These are phyloP conservation scores for Tetrapisispora arboricola DNA, from an alignment of 805 yeast genomes.

Conservation along the genomic window DNA sequence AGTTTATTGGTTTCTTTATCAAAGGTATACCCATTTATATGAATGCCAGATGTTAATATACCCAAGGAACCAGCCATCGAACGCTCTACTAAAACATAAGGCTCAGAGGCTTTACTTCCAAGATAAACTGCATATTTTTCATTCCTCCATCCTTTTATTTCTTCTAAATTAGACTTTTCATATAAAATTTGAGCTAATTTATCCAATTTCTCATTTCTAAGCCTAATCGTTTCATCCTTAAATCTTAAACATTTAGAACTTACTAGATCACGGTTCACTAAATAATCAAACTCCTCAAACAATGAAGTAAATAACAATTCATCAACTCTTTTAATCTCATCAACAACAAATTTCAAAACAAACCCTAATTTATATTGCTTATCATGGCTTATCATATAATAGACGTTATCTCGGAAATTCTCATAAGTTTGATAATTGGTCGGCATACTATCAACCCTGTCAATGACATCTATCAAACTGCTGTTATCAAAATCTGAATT, in stretches of 20 bases:
- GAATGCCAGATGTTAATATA: slow-evolving; percentile 83
- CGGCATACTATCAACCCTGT: slow-evolving; percentile 24
- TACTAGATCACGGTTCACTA: slow-evolving; percentile 1
- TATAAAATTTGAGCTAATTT: slow-evolving; percentile 36
- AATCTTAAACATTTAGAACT: slow-evolving; percentile 14
- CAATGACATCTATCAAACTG: slow-evolving; percentile 19
- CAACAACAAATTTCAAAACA: slow-evolving; percentile 29
- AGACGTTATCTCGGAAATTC: slow-evolving; percentile 22
- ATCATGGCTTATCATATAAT: slow-evolving; percentile 31
- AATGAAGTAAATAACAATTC: slow-evolving; percentile 7
- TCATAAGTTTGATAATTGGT: slow-evolving; percentile 10
- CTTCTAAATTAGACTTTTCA: slow-evolving; percentile 23
- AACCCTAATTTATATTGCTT: slow-evolving; percentile 30
- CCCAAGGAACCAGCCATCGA: slow-evolving; percentile 77
- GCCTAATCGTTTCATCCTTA: slow-evolving; percentile 24
- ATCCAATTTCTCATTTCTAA: slow-evolving; percentile 33
- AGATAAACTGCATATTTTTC: slow-evolving; percentile 70
- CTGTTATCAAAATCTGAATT: slow-evolving; percentile 15
- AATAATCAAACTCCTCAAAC: slow-evolving; percentile 20
- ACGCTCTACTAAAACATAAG: slow-evolving; percentile 68
- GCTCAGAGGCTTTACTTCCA: slow-evolving; percentile 23
- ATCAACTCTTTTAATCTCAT: slow-evolving; percentile 21
- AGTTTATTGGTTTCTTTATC: slow-evolving; percentile 34
- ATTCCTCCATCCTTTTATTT: slow-evolving; percentile 68
- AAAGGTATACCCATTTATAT: slow-evolving; percentile 68